Conservation (phyloP, 1,139 yeast species). For the Debaryomyces nepalensis region DNA sequence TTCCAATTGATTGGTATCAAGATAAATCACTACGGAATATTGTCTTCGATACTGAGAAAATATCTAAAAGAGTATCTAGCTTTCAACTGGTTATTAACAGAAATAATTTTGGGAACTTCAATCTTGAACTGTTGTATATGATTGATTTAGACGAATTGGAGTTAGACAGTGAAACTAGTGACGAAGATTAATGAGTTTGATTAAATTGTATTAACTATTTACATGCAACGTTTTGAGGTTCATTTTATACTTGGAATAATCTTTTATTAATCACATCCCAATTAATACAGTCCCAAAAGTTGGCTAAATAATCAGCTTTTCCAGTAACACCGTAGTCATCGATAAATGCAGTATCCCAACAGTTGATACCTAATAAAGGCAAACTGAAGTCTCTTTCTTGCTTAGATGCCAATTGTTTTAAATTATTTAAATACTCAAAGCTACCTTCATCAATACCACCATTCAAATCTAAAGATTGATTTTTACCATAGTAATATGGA, state of each 20-base stretch:
- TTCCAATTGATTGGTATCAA: conserved; percentile 44
- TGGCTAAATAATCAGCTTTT: conserved; percentile 71
- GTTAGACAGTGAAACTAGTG: background rate
- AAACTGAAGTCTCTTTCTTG: conserved; percentile 68
- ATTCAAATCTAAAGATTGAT: conserved; percentile 77
- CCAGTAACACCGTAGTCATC: conserved; percentile 84
- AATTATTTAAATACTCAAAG: conserved; percentile 49
- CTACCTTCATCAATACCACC: conserved; percentile 64
- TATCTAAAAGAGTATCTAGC: conserved; percentile 26
- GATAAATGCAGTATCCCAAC: conserved; percentile 89
- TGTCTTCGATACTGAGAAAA: conserved; percentile 31
- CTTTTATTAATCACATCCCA: conserved; percentile 86
- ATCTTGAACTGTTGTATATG: conserved; percentile 15
- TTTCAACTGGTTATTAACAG: conserved; percentile 27
- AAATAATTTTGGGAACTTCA: conserved; percentile 10
- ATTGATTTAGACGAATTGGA: conserved; percentile 21
- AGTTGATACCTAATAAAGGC: conserved; percentile 78
- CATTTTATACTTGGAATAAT: conserved; percentile 41
- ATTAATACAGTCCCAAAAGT: conserved; percentile 78
- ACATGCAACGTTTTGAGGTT: conserved; percentile 6
- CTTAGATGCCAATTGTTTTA: conserved; percentile 48
- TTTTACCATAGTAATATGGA: conserved; percentile 79
- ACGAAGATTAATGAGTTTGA: conserved; percentile 13
- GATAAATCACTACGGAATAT: conserved; percentile 32
- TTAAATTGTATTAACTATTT: conserved; percentile 10